These are phyloP conservation scores for Candida frijolesensis DNA, from an alignment of 1,139 yeast species.

Conservation along the genomic window DNA sequence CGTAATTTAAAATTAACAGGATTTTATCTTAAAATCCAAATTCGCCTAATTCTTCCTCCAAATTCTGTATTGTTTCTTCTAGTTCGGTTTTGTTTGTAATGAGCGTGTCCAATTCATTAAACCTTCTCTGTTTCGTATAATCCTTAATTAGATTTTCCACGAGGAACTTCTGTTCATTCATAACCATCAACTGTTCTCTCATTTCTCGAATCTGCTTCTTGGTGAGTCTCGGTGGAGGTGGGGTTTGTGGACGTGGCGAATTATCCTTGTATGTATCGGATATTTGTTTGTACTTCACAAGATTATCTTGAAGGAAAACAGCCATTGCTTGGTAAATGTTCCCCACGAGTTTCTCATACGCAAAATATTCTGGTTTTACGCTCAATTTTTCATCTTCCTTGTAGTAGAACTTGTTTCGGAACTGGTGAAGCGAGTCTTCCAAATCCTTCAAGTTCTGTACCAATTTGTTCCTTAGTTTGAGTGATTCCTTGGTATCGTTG, in stretches of 20 bases:
- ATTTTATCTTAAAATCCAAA: constrained; percentile 47
- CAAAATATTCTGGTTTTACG: constrained; percentile 20
- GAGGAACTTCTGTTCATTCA: constrained; percentile 79
- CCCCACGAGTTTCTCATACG: constrained; percentile 24
- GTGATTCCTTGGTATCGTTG: constrained; percentile 10
- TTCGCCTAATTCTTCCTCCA: constrained; percentile 63
- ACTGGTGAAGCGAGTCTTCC: constrained; percentile 29
- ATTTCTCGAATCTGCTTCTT: constrained; percentile 57
- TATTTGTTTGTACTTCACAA: constrained; percentile 31
- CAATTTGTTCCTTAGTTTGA: constrained; percentile 28
- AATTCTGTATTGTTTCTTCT: constrained; percentile 46
- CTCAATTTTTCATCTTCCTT: constrained; percentile 18
- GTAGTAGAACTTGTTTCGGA: constrained; percentile 27
- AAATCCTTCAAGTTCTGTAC: constrained; percentile 37
- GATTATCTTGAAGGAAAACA: constrained; percentile 36
- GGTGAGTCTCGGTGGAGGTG: constrained; percentile 31
- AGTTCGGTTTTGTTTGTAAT: constrained; percentile 63
- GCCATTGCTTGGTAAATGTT: constrained; percentile 40
- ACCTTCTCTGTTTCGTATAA: constrained; percentile 66
- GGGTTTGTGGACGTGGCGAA: not conserved
- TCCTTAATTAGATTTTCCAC: constrained; percentile 64
- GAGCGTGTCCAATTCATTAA: constrained; percentile 73
- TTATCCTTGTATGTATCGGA: constrained; percentile 26
- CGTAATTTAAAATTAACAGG: too few species aligned
- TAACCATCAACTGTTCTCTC: constrained; percentile 80